These are phyloP conservation scores for Candida anglica DNA, from an alignment of 805 yeast species.

Conservation along the genomic window DNA sequence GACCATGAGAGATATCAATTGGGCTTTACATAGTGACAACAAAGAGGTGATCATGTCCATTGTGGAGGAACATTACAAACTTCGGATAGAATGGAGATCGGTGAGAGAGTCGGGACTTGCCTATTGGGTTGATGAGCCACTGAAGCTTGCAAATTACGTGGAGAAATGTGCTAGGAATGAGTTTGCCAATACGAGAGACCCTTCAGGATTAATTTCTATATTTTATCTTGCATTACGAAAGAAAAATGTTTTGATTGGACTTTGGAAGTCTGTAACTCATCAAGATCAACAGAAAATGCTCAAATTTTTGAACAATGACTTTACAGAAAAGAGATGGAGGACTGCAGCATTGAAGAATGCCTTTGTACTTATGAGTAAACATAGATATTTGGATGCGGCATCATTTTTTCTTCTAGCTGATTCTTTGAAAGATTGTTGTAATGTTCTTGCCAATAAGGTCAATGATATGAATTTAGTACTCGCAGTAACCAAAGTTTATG, in stretches of 20 bases:
- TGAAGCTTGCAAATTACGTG: constrained; percentile 34
- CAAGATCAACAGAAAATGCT: constrained; percentile 81
- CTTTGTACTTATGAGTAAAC: constrained; percentile 83
- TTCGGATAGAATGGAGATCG: constrained; percentile 54
- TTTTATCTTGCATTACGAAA: constrained; percentile 76
- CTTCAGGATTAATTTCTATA: constrained; percentile 62
- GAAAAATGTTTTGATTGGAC: constrained; percentile 68
- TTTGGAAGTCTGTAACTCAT: constrained; percentile 80
- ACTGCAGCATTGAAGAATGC: constrained; percentile 92
- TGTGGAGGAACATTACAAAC: constrained; percentile 40
- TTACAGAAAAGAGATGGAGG: constrained; percentile 71
- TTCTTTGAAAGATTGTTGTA: constrained; percentile 70
- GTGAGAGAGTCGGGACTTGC: constrained; percentile 61
- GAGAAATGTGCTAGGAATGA: constrained; percentile 73
- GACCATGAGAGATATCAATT: constrained; percentile 75
- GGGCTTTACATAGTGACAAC: constrained; percentile 84
- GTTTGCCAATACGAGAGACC: constrained; percentile 63
- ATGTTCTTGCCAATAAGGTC: constrained; percentile 64
- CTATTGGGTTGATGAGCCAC: constrained; percentile 55
- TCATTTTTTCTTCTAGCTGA: constrained; percentile 80
- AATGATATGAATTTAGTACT: constrained; percentile 72
- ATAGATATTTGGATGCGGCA: constrained; percentile 83
- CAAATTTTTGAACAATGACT: constrained; percentile 73
- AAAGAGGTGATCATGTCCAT: constrained; percentile 60
- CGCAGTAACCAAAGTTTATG: constrained; percentile 75